Base-by-base conservation (phyloP, 805 yeast genomes). In the Ogataea methylovora region DNA sequence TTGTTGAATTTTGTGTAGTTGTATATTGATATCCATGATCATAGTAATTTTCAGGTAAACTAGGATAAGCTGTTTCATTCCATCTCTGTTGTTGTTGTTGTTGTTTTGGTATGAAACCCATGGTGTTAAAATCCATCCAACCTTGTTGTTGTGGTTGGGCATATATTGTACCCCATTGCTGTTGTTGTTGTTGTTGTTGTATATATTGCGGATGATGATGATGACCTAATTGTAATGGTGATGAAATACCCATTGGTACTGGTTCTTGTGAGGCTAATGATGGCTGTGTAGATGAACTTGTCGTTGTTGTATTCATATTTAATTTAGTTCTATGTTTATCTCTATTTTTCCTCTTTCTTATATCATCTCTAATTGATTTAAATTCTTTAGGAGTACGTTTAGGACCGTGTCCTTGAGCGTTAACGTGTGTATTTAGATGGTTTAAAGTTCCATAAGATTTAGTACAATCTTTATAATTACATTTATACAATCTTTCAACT, bases 401-500 rank as follows among this genome's bases (percentile, higher is more conserved):
- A 14, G 58, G 52, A 8, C 81, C 81, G 48, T 74, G 81, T 12
- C 58, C 60, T 38, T 75, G 78, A 41, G 69, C 59, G 2, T 61
- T 45, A 24, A 74, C 69, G 46, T 74, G 81, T 11, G 78, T 73
- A 43, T 74, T 74, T 24, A 74, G 53, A 48, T 74, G 81, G 47
- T 75, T 74, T 27, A 74, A 58, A 4, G 81, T 75, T 11, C 81
- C 81, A 45, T 74, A 74, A 8, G 72, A 69, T 52, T 75, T 75
- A 7, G 59, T 52, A 39, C 81, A 75, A 9, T 59, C 60, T 18
- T 55, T 52, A 42, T 48, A 65, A 34, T 60, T 70, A 49, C 81
- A 74, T 16, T 54, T 58, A 49, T 74, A 74, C 4, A 72, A 43
- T 30, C 81, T 61, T 39, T 71, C 76, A 46, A 75, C 71, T 46